Evolutionary conservation across 2,329 filamentous ascomycete species (phyloP), one percentile per base, ranked within the genome.

Genomic region (Hypoxylon sp.): DNA sequence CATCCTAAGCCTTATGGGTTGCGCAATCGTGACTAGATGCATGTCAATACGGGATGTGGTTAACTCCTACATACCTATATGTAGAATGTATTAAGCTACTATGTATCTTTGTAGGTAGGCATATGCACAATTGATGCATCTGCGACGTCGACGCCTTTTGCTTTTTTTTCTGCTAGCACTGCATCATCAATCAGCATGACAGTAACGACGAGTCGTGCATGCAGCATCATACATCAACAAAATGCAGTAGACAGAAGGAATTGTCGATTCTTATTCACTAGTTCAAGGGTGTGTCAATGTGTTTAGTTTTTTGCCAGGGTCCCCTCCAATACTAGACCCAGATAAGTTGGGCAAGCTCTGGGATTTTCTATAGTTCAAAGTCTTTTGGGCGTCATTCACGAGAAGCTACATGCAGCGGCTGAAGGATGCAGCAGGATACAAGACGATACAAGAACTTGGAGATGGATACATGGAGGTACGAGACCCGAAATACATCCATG

Each of bases 211-310:
- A 36, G 43, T 41, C 19, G 53, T 48, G 35, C 49, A 52, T 57
- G 53, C 44, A 57, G 49, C 45, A 48, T 52, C 31, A 30, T 34
- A 51, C 44, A 47, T 47, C 21, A 21, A 15, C 25, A 41, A 50
- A 34, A 16, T 41, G 40, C 29, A 46, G 19, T 40, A 13, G 7
- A 35, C 35, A 30, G 25, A 26, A 34, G 16, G n/a, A n/a, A n/a
- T n/a, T n/a, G n/a, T n/a, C n/a, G n/a, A n/a, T 41, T 26, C 19
- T 49, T 19, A 35, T 19, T 37, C 15, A 41, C 25, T 57, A 21
- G 42, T 57, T 43, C 47, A 46, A 27, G 29, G 20, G 48, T 50
- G 55, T 59, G 55, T 48, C 44, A 56, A 55, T 59, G 47, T 30
- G 19, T 9, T 13, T 29, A 36, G 21, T 32, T 9, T 35, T 30